These are phyloP conservation scores for Coix lacrymajobi DNA, from an alignment of 176 grass and related monocot species.

Conservation along the genomic window DNA sequence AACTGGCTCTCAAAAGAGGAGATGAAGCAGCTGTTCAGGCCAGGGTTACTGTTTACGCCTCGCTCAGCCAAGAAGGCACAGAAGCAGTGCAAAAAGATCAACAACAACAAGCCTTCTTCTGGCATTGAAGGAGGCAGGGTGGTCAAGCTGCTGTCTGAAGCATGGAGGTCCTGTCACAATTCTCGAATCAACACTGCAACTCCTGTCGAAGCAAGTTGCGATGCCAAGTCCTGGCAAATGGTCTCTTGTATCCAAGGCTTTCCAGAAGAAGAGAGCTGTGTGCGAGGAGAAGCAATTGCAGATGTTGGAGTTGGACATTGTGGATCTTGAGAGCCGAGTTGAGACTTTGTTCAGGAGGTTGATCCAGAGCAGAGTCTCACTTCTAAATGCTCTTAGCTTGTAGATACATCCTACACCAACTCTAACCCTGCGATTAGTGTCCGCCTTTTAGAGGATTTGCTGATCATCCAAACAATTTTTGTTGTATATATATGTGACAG, in stretches of 20 bases:
- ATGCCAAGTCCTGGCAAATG: background rate
- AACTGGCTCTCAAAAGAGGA: slow-evolving; percentile 28
- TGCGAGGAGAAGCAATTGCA: slow-evolving; percentile 7
- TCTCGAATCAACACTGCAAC: background rate
- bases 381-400: slow-evolving; percentile 30
- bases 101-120: background rate
- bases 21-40: background rate
- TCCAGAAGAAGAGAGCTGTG: background rate
- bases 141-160: background rate
- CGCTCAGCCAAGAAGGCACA: background rate
- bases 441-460: background rate
- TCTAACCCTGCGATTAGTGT: background rate
- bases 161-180: background rate
- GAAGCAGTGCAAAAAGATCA: slow-evolving; percentile 7
- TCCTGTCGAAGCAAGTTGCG: background rate
- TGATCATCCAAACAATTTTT: background rate
- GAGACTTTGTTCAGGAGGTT: slow-evolving; percentile 33
- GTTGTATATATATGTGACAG: background rate
- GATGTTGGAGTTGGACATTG: slow-evolving; percentile 18
- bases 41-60: slow-evolving; percentile 3
- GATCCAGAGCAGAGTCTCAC: slow-evolving; percentile 24
- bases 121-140: background rate
- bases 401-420: slow-evolving; percentile 6
- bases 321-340: slow-evolving; percentile 6
- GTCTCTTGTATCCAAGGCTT: background rate